Conservation (phyloP, 1,139 yeast genomes). For the Geotrichum candidum region DNA sequence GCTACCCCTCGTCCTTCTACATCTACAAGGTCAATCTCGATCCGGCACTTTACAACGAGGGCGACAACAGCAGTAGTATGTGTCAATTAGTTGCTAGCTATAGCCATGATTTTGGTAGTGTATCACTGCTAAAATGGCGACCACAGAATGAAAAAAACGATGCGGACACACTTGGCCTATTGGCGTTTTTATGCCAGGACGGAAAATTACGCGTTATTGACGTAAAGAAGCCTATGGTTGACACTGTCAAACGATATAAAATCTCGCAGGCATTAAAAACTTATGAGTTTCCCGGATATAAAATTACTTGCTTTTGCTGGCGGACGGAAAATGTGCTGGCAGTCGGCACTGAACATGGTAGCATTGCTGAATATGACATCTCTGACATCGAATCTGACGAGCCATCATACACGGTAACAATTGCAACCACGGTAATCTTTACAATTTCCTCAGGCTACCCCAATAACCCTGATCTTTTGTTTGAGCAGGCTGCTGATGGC, state of each 20-base stretch:
- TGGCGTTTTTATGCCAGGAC: conserved; percentile 57
- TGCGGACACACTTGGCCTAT: conserved; percentile 35
- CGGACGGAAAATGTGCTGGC: conserved; percentile 45
- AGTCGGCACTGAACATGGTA: conserved; percentile 64
- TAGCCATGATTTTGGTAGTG: conserved; percentile 49
- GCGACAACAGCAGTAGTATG: conserved; percentile 33
- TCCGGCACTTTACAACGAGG: conserved; percentile 2
- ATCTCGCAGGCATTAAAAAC: conserved; percentile 22
- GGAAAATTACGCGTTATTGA: conserved; percentile 55
- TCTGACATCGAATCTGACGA: conserved; percentile 15
- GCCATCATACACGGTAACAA: conserved; percentile 47
- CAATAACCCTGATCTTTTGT: conserved; percentile 38
- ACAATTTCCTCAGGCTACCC: conserved; percentile 38
- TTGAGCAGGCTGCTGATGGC: conserved; percentile 47
- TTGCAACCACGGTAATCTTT: conserved; percentile 49
- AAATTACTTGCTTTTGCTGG: conserved; percentile 54
- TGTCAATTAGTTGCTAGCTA: conserved; percentile 33
- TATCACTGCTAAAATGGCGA: conserved; percentile 51
- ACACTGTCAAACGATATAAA: conserved; percentile 14
- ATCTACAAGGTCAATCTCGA: conserved; percentile 20
- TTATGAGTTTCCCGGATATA: conserved; percentile 22
- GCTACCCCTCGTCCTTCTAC: conserved; percentile 24
- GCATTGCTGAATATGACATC: conserved; percentile 56
- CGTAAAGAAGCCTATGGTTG: conserved; percentile 13
- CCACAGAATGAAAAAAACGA: conserved; percentile 22